Evolutionary conservation across 768 basidiomycete species (phyloP).

Genomic region (Leucocoprinus birnbaumii): DNA sequence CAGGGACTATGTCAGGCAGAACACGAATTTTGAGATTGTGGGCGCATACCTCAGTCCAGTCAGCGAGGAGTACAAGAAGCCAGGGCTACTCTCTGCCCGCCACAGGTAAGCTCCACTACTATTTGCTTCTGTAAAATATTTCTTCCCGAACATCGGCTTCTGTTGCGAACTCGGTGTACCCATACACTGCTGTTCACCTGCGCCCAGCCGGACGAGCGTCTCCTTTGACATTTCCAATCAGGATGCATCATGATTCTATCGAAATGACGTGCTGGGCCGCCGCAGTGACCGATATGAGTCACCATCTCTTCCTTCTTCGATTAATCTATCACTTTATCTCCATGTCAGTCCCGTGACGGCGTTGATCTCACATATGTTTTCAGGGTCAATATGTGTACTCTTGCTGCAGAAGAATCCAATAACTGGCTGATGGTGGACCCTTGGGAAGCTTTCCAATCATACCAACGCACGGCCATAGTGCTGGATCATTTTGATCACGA

Average conservation of each 20-base stretch:
- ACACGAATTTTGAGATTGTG: constrained; percentile 90
- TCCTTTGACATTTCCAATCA: constrained; percentile 13
- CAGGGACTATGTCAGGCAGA: constrained; percentile 89
- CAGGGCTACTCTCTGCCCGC: constrained; percentile 81
- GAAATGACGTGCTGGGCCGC: constrained; percentile 16
- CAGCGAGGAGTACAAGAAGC: constrained; percentile 94
- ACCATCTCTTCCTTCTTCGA: not conserved
- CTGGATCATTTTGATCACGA: constrained; percentile 96
- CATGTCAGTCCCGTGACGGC: constrained; percentile 16
- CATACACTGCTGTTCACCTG: not conserved
- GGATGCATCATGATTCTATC: constrained; percentile 10
- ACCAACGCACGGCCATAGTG: constrained; percentile 95
- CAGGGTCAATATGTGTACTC: constrained; percentile 84
- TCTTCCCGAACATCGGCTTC: not conserved
- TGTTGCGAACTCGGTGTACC: not conserved
- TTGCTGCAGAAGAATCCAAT: constrained; percentile 87
- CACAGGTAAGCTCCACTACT: constrained; percentile 68
- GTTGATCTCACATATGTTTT: constrained; percentile 22
- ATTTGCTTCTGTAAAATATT: no score
- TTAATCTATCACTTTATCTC: not conserved
- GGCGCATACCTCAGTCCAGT: constrained; percentile 97
- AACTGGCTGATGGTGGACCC: constrained; percentile 97
- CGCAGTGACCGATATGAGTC: not conserved
- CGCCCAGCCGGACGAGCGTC: not conserved
- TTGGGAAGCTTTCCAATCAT: constrained; percentile 95